Base-by-base conservation (phyloP, 768 basidiomycete species). In the Amanita pseudoporphyria region DNA sequence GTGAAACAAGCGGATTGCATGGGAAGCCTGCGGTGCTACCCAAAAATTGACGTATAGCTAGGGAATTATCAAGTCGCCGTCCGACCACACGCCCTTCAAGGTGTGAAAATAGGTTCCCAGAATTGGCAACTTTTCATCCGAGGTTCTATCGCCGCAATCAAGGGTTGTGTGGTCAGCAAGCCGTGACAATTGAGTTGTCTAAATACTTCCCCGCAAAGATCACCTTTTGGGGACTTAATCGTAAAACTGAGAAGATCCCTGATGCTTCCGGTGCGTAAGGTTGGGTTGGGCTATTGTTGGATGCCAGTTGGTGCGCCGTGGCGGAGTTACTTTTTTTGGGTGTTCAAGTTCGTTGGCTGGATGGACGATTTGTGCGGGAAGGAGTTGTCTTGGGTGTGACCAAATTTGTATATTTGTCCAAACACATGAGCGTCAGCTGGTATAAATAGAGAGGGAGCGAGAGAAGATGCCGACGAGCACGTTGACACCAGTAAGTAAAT, bases 41-140 rank as follows among this genome's bases (percentile, higher is more conserved):
- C 7, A 6, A 9, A 21, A 16, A 18, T 35, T 36, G 38, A 21
- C 16, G 19, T 18, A n/a, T n/a, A 22, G 19, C 32, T 7, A 35
- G 36, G 35, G 19, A 36, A 47, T 37, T 36, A 35, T 47, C 35
- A 24, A 37, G 45, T 38, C 35, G 9, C 45, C 45, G 45, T 35
- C 24, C 21, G 13, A 28, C 24, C 39, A 14, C 39, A 33, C 39
- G 26, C n/a, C 3, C 26, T 7, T 7, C 4, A 28, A 28, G 7
- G 26, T 28, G 38, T 31, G 47, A 46, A n/a, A 33, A 21, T 3
- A 7, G 14, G 22, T 10, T 31, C 36, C 39, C 38, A n/a, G 16
- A 33, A 18, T 32, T 49, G 38, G 39, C 47, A 49, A 41, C 36
- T 49, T 39, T 40, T 40, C 39, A 9, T 31, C 18, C 47, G 47